Base-by-base conservation (phyloP, 495 filamentous ascomycete genomes). In the Annulohypoxylon stygium region DNA sequence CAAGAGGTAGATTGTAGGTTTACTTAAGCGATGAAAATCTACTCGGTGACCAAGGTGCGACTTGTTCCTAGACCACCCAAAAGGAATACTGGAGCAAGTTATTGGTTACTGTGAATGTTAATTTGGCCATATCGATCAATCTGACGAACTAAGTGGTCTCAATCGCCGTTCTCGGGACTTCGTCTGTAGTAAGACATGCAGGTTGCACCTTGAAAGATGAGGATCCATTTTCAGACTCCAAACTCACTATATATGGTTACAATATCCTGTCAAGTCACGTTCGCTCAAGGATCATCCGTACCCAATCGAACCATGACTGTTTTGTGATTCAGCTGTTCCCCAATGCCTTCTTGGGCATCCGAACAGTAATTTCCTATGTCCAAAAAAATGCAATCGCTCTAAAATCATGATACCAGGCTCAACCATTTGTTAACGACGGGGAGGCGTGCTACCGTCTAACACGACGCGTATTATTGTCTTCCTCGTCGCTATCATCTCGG, bases 401-500 rank as follows among this genome's bases (percentile, higher is more conserved):
- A 20, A 64, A 53, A 50, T 41, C 50, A 33, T 34, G 66, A 41
- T 33, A 55, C 25, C 18, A 25, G 34, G 11, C 8, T 34, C 30
- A 37, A 36, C 45, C 39, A 51, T 23, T 33, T 20, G 25, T n/a
- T 39, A 20, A 33, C 16, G 20, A 39, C 51, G 54, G 50, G 23
- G 14, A 43, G 10, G 30, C 10, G 39, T 25, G 36, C 53, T 71
- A 76, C 54, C 74, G 66, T 60, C 71, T 65, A 14, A 14, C 71
- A 36, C 37, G 55, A 23, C 63, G 50, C 41, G 61, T 33, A 33
- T 71, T 57, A 14, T 66, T 30, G 23, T 71, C 67, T 61, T 93
- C 91, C 34, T 88, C 87, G 66, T 92, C 90, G 78, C 93, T 94
- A 76, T 93, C 91, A 81, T 94, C 92, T 83, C 88, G 90, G 77